Conservation (phyloP, 305 asterid species). For the Fraxinus paxiana region DNA sequence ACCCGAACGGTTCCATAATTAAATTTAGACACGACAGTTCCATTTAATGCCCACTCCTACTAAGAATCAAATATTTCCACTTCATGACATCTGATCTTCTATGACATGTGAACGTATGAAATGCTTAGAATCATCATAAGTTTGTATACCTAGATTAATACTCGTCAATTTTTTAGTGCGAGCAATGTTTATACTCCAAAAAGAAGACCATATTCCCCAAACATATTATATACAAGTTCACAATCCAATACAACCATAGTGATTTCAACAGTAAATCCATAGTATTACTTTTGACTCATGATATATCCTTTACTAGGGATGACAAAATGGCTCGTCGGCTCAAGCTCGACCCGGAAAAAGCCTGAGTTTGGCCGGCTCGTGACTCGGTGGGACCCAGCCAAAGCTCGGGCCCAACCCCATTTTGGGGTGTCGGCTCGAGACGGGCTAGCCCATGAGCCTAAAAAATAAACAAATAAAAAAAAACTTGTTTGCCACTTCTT, state of each 20-base stretch:
- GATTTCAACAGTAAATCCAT: background rate
- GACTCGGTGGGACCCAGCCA: too few relatives aligned
- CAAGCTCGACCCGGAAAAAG: too few relatives aligned
- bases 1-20: too few relatives aligned
- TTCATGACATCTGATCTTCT: background rate
- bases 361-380: too few relatives aligned
- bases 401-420: too few relatives aligned
- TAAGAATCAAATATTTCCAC: background rate
- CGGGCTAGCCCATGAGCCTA: too few relatives aligned
- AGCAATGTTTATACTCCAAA: background rate
- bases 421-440: too few relatives aligned
- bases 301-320: background rate
- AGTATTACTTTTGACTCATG: background rate
- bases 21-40: too few relatives aligned
- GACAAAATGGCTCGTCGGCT: too few relatives aligned
- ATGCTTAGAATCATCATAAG: background rate
- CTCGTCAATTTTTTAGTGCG: background rate
- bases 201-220: background rate
- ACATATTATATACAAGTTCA: background rate
- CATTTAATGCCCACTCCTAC: too few relatives aligned
- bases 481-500: too few relatives aligned
- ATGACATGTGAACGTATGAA: background rate
- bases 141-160: background rate
- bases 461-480: too few relatives aligned
- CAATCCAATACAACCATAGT: background rate